phyloP scores from a whole-genome alignment of 371 early-diverging fungal species.

The Rhizomucor pusillus region DNA sequence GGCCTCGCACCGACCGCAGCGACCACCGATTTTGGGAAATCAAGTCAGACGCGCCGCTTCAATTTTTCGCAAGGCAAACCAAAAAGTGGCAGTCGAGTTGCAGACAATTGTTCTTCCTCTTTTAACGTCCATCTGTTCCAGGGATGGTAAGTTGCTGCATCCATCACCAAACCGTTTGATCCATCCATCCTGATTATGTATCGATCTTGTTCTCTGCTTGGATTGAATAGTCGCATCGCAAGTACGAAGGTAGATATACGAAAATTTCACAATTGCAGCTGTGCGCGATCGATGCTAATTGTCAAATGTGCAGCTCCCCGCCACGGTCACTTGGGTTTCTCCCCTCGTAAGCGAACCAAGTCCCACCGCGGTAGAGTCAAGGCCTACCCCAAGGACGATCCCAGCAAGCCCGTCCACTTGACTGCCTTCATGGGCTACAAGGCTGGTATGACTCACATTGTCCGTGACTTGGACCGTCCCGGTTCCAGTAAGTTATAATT shows the following conservation, averaged over 20 bases:
- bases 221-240: conserved; percentile 18
- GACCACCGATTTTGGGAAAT: too few species aligned
- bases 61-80: too few species aligned
- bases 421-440: conserved; percentile 99
- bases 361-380: conserved; percentile 96
- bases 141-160: conserved; percentile 23
- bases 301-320: conserved; percentile 89
- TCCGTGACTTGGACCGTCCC: conserved; percentile 97
- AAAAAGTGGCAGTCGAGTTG: too few species aligned
- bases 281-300: conserved; percentile 2
- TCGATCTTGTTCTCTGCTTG: conserved; percentile 1
- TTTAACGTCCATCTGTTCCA: conserved; percentile 19
- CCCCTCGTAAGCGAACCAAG: conserved; percentile 97
- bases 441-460: conserved; percentile 99
- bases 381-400: conserved; percentile 99
- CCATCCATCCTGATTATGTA: conserved; percentile 14
- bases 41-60: too few species aligned
- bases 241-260: conserved; percentile 20
- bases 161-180: conserved; percentile 5
- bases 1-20: too few species aligned
- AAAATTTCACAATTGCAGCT: conserved; percentile 1
- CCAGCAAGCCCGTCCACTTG: conserved; percentile 94
- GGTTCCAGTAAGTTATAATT: conserved; percentile 88
- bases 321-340: conserved; percentile 99
- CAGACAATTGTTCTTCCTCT: conserved; percentile 9